These are phyloP conservation scores for Carex parvula DNA, from an alignment of 176 grass and related monocot species.

Conservation along the genomic window DNA sequence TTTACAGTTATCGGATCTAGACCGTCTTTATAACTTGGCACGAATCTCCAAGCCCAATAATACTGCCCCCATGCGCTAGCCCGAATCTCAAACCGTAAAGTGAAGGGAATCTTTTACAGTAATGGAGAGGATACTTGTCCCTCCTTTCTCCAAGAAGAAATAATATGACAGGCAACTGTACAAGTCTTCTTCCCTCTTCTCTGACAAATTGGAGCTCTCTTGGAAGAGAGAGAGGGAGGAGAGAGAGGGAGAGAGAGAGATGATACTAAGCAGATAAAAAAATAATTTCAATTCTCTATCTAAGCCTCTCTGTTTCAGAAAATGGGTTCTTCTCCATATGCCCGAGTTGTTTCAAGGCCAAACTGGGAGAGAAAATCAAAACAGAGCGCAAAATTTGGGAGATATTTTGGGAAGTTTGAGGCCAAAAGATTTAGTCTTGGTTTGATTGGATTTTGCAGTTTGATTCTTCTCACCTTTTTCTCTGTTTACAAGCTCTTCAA, in stretches of 20 bases:
- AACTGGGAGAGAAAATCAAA: conserved; percentile 30
- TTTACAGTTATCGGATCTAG: too few relatives aligned
- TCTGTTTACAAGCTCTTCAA: conserved; percentile 30
- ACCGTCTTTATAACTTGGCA: too few relatives aligned
- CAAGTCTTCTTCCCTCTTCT: neutral
- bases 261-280: neutral
- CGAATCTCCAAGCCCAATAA: too few relatives aligned
- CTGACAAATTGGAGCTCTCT: neutral
- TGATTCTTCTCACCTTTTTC: conserved; percentile 24
- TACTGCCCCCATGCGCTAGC: too few relatives aligned
- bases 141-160: neutral
- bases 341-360: neutral
- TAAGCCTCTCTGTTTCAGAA: neutral
- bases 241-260: neutral
- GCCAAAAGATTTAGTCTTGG: conserved; percentile 23
- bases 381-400: conserved; percentile 21
- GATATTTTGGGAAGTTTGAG: conserved; percentile 26
- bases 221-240: neutral
- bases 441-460: conserved; percentile 19
- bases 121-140: too few relatives aligned
- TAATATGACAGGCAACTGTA: neutral
- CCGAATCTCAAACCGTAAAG: too few relatives aligned
- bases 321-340: conserved; percentile 29
- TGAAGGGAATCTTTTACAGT: too few relatives aligned
- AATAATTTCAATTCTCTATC: neutral